Percentiles rank a stretch among this genome's conserved stretches.
Conservation (phyloP, 306 rosid species). For the Cyamopsis tetragonoloba region DNA sequence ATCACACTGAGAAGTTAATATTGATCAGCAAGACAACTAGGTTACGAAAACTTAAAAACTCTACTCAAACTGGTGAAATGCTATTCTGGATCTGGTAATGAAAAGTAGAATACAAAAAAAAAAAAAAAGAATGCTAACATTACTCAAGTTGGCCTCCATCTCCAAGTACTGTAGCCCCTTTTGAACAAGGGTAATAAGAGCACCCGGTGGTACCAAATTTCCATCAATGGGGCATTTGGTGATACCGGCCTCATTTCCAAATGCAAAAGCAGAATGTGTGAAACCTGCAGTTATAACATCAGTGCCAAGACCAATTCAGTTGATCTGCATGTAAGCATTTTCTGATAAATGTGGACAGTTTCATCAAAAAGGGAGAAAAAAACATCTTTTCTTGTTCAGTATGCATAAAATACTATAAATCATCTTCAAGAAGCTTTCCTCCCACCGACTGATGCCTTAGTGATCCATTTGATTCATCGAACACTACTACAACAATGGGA, state of each 20-base stretch:
- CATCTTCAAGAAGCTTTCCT: neutral
- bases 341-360: neutral
- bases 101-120: constrained; percentile 20
- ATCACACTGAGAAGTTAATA: constrained; percentile 85
- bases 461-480: neutral
- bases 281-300: constrained; percentile 54
- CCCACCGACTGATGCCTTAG: neutral
- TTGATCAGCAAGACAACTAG: constrained; percentile 44
- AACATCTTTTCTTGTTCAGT: neutral
- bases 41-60: constrained; percentile 21
- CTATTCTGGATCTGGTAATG: constrained; percentile 5
- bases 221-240: constrained; percentile 85
- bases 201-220: constrained; percentile 79
- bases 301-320: constrained; percentile 3
- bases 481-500: neutral
- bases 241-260: constrained; percentile 91
- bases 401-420: neutral
- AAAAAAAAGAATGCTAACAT: constrained; percentile 60
- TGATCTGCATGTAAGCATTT: too few species aligned
- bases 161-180: constrained; percentile 96
- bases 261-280: constrained; percentile 86
- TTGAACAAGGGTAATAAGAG: constrained; percentile 83
- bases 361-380: constrained; percentile 23
- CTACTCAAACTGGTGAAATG: constrained; percentile 33
- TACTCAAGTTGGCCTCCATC: constrained; percentile 97